Percentiles rank a stretch among this genome's conserved stretches.
phyloP scores from a whole-genome alignment of 2,329 filamentous ascomycete genomes.

The Venturia aucupariae region DNA sequence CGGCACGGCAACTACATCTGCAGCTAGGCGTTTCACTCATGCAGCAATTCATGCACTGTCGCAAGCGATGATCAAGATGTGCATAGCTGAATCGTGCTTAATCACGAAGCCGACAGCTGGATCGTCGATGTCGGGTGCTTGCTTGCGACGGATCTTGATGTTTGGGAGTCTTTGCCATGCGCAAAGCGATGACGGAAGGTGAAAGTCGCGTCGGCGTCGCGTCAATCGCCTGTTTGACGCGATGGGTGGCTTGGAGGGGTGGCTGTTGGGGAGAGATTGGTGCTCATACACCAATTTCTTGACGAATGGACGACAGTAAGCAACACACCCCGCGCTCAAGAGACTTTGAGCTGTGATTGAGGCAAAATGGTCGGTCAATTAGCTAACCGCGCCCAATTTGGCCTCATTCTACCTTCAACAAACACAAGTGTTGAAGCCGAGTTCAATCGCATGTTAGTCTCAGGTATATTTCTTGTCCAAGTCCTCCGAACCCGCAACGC shows the following conservation, averaged over 20 bases:
- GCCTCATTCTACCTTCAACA: slow-evolving; percentile 27
- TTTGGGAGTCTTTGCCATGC: not conserved
- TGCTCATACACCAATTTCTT: not conserved
- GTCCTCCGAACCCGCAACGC: not conserved
- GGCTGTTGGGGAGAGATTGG: not conserved
- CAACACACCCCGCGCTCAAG: not conserved
- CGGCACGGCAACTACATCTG: not conserved
- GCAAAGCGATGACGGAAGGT: not conserved
- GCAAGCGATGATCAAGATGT: not conserved
- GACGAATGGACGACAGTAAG: not conserved
- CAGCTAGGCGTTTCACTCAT: not conserved
- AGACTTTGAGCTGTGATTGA: not conserved
- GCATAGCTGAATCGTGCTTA: not conserved
- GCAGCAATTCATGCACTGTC: not conserved
- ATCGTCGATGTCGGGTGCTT: slow-evolving; percentile 1
- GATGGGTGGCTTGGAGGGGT: not conserved
- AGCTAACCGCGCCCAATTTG: slow-evolving; percentile 21
- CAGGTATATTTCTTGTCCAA: slow-evolving; percentile 16
- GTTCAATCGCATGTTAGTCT: slow-evolving; percentile 26
- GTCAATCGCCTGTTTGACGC: not conserved
- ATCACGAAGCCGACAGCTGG: not conserved
- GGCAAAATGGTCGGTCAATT: slow-evolving; percentile 3
- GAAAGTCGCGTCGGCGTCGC: slow-evolving; percentile 1
- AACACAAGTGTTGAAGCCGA: slow-evolving; percentile 28
- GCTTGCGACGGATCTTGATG: not conserved